These are phyloP conservation scores for Bacidia rubella DNA, from an alignment of 495 filamentous ascomycete genomes.

Conservation along the genomic window DNA sequence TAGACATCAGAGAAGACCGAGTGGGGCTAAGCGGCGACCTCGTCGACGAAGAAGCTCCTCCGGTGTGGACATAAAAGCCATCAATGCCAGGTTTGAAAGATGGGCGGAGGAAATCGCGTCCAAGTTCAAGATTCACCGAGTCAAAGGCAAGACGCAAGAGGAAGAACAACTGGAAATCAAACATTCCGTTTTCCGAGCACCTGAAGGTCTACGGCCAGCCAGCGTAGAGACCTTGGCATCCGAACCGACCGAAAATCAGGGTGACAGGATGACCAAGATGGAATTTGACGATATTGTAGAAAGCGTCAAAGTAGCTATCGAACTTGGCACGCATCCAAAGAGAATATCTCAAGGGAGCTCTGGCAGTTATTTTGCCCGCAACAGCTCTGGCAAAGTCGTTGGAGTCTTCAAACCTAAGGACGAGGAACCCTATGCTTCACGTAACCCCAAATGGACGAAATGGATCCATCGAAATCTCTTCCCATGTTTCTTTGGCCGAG, in stretches of 20 bases:
- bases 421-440: conserved; percentile 88
- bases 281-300: conserved; percentile 86
- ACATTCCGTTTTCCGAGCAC: conserved; percentile 88
- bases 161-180: conserved; percentile 91
- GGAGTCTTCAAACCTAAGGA: conserved; percentile 99
- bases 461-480: conserved; percentile 92
- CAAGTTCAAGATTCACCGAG: conserved; percentile 80
- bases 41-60: conserved; percentile 59
- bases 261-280: conserved; percentile 50
- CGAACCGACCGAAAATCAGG: conserved; percentile 34
- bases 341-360: conserved; percentile 96
- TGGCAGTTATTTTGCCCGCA: conserved; percentile 93
- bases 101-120: conserved; percentile 98
- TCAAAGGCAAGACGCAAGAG: conserved; percentile 60
- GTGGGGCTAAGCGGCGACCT: conserved; percentile 33
- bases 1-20: conserved; percentile 33
- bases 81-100: conserved; percentile 87
- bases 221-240: conserved; percentile 60
- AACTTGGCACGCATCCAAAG: conserved; percentile 80
- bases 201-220: conserved; percentile 66
- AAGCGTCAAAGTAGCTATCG: conserved; percentile 78
- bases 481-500: conserved; percentile 90
- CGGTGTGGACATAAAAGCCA: conserved; percentile 94
- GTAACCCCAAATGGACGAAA: conserved; percentile 92
- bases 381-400: conserved; percentile 81